These are phyloP conservation scores for Cubamyces lactineus DNA, from an alignment of 768 basidiomycete genomes.

Conservation along the genomic window DNA sequence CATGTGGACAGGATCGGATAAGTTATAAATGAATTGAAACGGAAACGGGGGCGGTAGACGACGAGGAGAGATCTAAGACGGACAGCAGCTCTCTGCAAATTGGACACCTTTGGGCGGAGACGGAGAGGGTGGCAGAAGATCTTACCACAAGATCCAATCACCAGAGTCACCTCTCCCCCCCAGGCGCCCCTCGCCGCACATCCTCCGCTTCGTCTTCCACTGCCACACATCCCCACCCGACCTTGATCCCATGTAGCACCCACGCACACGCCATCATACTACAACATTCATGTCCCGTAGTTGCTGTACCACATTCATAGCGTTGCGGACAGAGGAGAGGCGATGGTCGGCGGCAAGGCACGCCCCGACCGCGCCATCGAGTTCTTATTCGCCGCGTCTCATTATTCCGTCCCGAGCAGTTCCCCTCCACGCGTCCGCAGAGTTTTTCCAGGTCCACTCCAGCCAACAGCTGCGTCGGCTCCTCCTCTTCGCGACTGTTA, in stretches of 20 bases:
- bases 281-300: no score
- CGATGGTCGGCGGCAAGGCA: neutral
- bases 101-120: neutral
- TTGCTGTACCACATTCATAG: neutral
- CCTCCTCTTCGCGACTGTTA: neutral
- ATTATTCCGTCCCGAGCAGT: neutral
- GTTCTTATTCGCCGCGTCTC: neutral
- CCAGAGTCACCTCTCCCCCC: neutral
- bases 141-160: slow-evolving; percentile 1
- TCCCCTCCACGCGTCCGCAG: neutral
- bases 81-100: no score
- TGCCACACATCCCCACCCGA: neutral
- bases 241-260: neutral
- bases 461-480: neutral
- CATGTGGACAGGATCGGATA: slow-evolving; percentile 4
- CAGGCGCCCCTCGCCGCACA: neutral
- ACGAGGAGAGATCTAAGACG: slow-evolving; percentile 16
- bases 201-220: neutral
- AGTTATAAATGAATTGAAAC: slow-evolving; percentile 20
- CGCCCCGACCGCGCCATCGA: no score
- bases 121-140: no score
- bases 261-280: no score
- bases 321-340: neutral
- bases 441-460: neutral
- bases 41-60: slow-evolving; percentile 15